Evolutionary conservation across 2,329 filamentous ascomycete species (phyloP), one percentile per base, ranked within the genome.

Genomic region (Penicillium capsulatum): DNA sequence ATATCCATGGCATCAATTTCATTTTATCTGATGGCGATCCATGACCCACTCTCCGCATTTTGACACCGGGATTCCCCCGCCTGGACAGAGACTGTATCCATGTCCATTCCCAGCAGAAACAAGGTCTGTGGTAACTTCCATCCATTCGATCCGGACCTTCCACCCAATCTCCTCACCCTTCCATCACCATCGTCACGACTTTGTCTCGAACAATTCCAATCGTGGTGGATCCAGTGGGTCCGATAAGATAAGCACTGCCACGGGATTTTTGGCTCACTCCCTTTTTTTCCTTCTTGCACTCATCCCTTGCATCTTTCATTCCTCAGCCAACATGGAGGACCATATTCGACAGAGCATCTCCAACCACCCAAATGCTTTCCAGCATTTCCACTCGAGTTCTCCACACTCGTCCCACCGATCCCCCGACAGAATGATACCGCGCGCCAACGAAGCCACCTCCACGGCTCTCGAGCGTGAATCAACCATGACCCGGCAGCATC

Each of bases 401-500:
- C 53, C 48, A 33, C 47, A 38, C 31, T 31, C 44, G 16, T 51
- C 50, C 19, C 50, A 51, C 17, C 49, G 48, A 31, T 45, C 43
- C 26, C 35, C 36, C 13, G 50, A 54, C 16, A 51, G 50, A 30
- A 51, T 54, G 51, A 34, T 42, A 17, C 36, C 37, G 11, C 48
- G 51, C 7, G 47, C 55, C 22, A 64, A 63, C 29, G 64, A 63
- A 27, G 68, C 51, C 27, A 62, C 63, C 10, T 68, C 61, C 31
- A 72, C 67, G 4, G 69, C 66, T n/a, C 52, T 71, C 30, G 69
- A 73, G 39, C 40, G 53, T 9, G 53, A 59, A 4, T 38, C 44
- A 34, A 32, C 40, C 22, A 36, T 45, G 24, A 31, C 34, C 13
- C 54, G 58, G 26, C 26, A 28, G 26, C 26, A 28, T n/a, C 26